These are phyloP conservation scores for Lentinula guzmanii DNA, from an alignment of 768 basidiomycete species.

Conservation along the genomic window DNA sequence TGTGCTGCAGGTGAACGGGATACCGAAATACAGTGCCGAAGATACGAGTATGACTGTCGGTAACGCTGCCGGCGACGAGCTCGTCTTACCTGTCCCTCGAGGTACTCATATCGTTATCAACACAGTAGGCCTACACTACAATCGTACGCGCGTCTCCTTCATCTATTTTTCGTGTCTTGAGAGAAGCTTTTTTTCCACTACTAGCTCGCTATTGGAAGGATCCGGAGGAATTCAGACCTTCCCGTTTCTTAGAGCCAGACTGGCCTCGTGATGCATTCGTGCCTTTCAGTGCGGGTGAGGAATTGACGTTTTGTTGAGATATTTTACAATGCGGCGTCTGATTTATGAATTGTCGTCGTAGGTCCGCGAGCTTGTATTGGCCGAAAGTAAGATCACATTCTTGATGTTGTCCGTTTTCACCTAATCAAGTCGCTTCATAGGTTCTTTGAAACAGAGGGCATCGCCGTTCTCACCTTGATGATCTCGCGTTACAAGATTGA, in stretches of 20 bases:
- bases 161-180: not conserved
- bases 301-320: no score
- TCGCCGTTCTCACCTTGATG: constrained; percentile 45
- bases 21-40: constrained; percentile 41
- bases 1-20: constrained; percentile 20
- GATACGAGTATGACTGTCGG: constrained; percentile 35
- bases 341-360: constrained; percentile 1
- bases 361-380: constrained; percentile 42
- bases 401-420: not conserved
- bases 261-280: constrained; percentile 51
- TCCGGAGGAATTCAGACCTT: constrained; percentile 38
- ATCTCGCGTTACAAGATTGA: constrained; percentile 40
- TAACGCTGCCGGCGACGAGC: constrained; percentile 30
- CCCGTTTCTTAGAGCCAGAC: constrained; percentile 32
- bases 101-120: constrained; percentile 32
- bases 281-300: constrained; percentile 41
- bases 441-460: constrained; percentile 47
- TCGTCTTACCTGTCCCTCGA: constrained; percentile 34
- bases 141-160: constrained; percentile 28
- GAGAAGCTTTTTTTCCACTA: no score
- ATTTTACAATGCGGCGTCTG: no score
- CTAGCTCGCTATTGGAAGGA: constrained; percentile 53
- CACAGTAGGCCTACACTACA: constrained; percentile 40
- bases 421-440: constrained; percentile 14
- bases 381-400: constrained; percentile 23